phyloP scores from a whole-genome alignment of 345 rosid species.

The Raphanus sativus region DNA sequence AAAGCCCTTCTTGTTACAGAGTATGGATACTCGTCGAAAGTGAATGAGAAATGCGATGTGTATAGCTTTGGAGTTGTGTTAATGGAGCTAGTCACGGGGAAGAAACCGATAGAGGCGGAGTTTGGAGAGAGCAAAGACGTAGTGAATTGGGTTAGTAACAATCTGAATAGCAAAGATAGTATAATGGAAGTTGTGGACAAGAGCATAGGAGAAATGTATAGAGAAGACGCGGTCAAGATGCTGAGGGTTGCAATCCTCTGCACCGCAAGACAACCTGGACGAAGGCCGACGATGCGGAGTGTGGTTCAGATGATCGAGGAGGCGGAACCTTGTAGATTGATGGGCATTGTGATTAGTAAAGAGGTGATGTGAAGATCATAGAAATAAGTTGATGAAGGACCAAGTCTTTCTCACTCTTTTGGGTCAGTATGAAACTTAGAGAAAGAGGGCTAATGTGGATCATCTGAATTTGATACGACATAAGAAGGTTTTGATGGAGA shows the following conservation, averaged over 20 bases:
- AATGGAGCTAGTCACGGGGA: conserved; percentile 88
- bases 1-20: conserved; percentile 45
- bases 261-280: conserved; percentile 54
- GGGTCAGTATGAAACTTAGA: background rate
- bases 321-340: conserved; percentile 66
- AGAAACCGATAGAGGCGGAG: conserved; percentile 73
- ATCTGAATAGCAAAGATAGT: conserved; percentile 53
- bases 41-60: conserved; percentile 87
- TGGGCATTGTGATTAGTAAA: conserved; percentile 50
- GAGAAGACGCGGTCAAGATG: conserved; percentile 65
- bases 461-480: too few species aligned
- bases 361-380: conserved; percentile 37
- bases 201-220: conserved; percentile 50
- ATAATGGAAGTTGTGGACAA: conserved; percentile 64
- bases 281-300: conserved; percentile 78
- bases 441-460: too few species aligned
- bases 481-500: conserved; percentile 16
- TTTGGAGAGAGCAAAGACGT: conserved; percentile 80
- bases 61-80: conserved; percentile 93
- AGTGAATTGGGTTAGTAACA: conserved; percentile 69
- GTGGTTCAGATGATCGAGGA: conserved; percentile 89
- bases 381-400: conserved; percentile 27
- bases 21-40: conserved; percentile 80
- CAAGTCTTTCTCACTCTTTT: conserved; percentile 1
- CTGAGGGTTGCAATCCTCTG: conserved; percentile 71